Conservation (phyloP, 768 basidiomycete species). For the Candolleomyces efflorescens region DNA sequence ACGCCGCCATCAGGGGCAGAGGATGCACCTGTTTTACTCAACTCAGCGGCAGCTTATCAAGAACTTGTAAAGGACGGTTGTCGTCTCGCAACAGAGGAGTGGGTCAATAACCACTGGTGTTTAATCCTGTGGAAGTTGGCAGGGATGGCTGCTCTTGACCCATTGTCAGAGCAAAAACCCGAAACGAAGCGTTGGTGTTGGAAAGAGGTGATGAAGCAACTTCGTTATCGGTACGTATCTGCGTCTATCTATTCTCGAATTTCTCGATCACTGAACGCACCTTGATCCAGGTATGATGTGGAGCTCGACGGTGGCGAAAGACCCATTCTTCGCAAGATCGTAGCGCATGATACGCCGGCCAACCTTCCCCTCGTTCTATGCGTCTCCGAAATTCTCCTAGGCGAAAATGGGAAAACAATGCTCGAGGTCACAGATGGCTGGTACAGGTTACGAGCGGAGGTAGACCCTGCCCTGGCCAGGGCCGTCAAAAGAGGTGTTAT, state of each 20-base stretch:
- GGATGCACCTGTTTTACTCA: slow-evolving; percentile 27
- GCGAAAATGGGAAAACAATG: slow-evolving; percentile 42
- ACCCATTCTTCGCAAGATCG: slow-evolving; percentile 76
- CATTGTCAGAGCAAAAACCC: slow-evolving; percentile 46
- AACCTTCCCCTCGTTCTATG: slow-evolving; percentile 81
- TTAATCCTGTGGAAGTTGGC: slow-evolving; percentile 95
- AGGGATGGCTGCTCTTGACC: slow-evolving; percentile 74
- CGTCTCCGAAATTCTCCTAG: slow-evolving; percentile 59
- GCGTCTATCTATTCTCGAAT: neutral
- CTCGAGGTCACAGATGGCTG: slow-evolving; percentile 97
- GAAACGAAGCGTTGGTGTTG: slow-evolving; percentile 70
- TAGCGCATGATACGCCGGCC: slow-evolving; percentile 78
- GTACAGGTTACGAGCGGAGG: slow-evolving; percentile 78
- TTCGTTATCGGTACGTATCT: slow-evolving; percentile 70
- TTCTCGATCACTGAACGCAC: neutral
- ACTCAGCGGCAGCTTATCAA: slow-evolving; percentile 50
- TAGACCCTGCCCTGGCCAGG: slow-evolving; percentile 69
- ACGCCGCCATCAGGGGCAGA: slow-evolving; percentile 17
- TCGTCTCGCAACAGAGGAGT: slow-evolving; percentile 60
- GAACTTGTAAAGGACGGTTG: slow-evolving; percentile 59
- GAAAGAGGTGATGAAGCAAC: slow-evolving; percentile 74
- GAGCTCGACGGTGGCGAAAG: slow-evolving; percentile 77
- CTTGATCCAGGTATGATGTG: slow-evolving; percentile 71
- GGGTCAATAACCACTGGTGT: slow-evolving; percentile 93
- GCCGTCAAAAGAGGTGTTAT: slow-evolving; percentile 67